Evolutionary conservation across 768 basidiomycete genomes (phyloP).

Genomic region (Infundibulicybe gibba): DNA sequence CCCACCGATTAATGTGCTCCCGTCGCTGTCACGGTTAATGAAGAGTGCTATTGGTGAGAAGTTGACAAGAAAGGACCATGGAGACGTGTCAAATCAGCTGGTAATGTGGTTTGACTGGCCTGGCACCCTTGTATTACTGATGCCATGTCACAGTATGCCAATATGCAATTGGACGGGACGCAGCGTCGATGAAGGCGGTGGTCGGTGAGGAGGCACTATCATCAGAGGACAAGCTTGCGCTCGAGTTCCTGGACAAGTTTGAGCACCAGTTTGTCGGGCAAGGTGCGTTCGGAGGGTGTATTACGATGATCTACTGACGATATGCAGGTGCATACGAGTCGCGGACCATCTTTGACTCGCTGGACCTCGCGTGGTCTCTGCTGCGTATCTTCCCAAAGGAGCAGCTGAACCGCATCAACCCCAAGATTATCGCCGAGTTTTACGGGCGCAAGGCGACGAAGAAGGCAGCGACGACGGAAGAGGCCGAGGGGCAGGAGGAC

Average conservation of each 20-base stretch:
- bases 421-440: conserved; percentile 93
- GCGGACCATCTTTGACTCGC: conserved; percentile 93
- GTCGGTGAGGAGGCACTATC: conserved; percentile 98
- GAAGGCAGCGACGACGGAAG: conserved; percentile 52
- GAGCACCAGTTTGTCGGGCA: conserved; percentile 97
- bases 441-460: conserved; percentile 81
- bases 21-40: conserved; percentile 98
- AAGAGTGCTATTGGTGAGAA: conserved; percentile 99
- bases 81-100: conserved; percentile 98
- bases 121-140: conserved; percentile 1
- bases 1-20: conserved; percentile 98
- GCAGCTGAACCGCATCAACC: conserved; percentile 95
- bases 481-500: conserved; percentile 40
- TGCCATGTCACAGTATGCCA: conserved; percentile 68
- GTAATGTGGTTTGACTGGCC: conserved; percentile 33
- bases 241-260: conserved; percentile 98
- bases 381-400: conserved; percentile 99
- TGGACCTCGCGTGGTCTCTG: conserved; percentile 95
- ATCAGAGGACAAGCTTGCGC: conserved; percentile 90
- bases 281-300: conserved; percentile 44
- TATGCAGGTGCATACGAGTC: conserved; percentile 85
- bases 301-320: conserved; percentile 5
- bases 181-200: conserved; percentile 98
- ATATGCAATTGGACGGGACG: conserved; percentile 98
- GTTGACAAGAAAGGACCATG: conserved; percentile 96